Evolutionary conservation across 352 stramenopile species (phyloP).

Genomic region (Lagenidium sp.): DNA sequence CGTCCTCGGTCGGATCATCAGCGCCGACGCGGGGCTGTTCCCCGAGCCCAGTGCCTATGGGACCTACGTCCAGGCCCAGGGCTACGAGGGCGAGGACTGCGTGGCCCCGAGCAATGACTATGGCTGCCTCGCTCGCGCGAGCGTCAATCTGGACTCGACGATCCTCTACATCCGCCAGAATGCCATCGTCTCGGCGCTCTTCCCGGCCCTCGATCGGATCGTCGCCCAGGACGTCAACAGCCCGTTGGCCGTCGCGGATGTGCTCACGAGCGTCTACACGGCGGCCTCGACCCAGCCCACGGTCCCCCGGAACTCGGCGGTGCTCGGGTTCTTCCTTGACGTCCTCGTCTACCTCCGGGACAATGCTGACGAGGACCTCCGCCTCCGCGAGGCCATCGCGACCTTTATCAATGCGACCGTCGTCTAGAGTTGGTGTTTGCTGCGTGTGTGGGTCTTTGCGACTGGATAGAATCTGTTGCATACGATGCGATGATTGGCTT

Average conservation of each 20-base stretch:
- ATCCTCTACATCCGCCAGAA: conserved; percentile 25
- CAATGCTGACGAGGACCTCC: conserved; percentile 19
- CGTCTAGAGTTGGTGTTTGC: neutral
- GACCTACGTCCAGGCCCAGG: conserved; percentile 31
- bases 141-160: conserved; percentile 36
- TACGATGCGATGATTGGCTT: neutral
- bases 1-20: conserved; percentile 32
- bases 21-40: conserved; percentile 40
- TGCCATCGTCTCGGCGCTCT: conserved; percentile 29
- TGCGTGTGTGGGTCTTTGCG: neutral
- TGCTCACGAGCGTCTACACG: conserved; percentile 24
- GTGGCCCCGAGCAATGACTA: conserved; percentile 32
- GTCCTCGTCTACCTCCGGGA: conserved; percentile 21
- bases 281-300: conserved; percentile 10
- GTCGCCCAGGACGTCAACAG: conserved; percentile 39
- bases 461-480: neutral
- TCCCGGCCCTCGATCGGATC: conserved; percentile 40
- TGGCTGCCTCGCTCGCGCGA: conserved; percentile 35
- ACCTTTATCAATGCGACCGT: conserved; percentile 17
- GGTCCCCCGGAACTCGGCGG: conserved; percentile 17
- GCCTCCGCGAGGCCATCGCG: conserved; percentile 24
- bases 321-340: conserved; percentile 25
- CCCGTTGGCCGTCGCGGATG: conserved; percentile 25
- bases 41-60: conserved; percentile 33
- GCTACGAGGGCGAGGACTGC: conserved; percentile 38